A percentile compares a stretch with the other conserved stretches of the same genome.
Evolutionary conservation across 768 basidiomycete species (phyloP).

Genomic region (Artomyces pyxidatus): DNA sequence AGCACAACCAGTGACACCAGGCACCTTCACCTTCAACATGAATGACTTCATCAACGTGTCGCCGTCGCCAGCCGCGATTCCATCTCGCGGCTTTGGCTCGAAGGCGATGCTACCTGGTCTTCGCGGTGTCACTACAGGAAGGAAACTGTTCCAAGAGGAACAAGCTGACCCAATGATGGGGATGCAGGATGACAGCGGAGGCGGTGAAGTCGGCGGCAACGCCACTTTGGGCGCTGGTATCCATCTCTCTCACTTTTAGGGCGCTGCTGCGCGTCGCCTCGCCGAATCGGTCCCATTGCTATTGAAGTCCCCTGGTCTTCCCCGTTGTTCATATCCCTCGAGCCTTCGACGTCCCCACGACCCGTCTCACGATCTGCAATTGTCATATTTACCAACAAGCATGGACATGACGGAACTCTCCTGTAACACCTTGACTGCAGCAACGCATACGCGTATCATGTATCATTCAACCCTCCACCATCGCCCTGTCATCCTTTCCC

Average conservation of each 20-base stretch:
- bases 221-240: constrained; percentile 16
- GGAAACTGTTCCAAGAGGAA: constrained; percentile 17
- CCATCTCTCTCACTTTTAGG: constrained; percentile 14
- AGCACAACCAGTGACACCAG: constrained; percentile 13
- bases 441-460: not conserved
- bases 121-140: constrained; percentile 10
- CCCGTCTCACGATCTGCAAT: constrained; percentile 15
- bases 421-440: not conserved
- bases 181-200: constrained; percentile 7
- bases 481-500: no score
- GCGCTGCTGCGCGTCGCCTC: not conserved
- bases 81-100: constrained; percentile 6
- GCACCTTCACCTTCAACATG: constrained; percentile 16
- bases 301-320: constrained; percentile 8
- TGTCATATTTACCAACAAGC: constrained; percentile 16
- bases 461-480: not conserved
- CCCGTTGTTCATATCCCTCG: not conserved
- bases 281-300: constrained; percentile 13
- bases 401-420: constrained; percentile 16
- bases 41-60: constrained; percentile 19
- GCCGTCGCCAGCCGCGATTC: constrained; percentile 14
- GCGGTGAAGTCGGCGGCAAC: constrained; percentile 6
- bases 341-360: not conserved
- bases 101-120: constrained; percentile 14
- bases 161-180: constrained; percentile 8